Base-by-base conservation (phyloP, 139 green algal genomes). In the Tetratostichococcus sp. region DNA sequence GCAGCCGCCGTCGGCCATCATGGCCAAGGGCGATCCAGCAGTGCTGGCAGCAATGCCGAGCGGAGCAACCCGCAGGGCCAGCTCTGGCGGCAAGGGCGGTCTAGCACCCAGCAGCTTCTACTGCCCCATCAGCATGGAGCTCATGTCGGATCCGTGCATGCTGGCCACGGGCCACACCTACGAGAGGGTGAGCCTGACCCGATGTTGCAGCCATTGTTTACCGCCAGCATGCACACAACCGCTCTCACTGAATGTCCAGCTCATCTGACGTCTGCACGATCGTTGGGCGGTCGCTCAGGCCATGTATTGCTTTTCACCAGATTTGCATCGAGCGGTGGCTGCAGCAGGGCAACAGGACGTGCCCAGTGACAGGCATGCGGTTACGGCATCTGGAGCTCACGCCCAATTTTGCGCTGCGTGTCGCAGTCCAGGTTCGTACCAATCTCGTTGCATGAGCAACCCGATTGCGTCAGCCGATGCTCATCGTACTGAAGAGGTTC, bases 121-220 rank as follows among this genome's bases (percentile, higher is more conserved):
- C 67, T 95, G 92, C 80, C 92, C 92, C 59, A 89, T 97, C 19
- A 90, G 80, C 1, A 97, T 97, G 92, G 93, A 97, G 77, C 82
- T 97, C 14, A 97, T 97, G 93, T 79, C 77, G 16, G 93, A 98
- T 69, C 94, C 94, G 3, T 93, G 97, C 14, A 95, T 97, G 81
- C 85, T 97, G 4, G 92, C 92, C 14, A 97, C 94, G 1, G 94
- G 94, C 0, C 93, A 97, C 76, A 97, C 91, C 14, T 98, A 98
- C 73, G 94, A 98, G 82, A 80, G 90, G 30, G 32, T 32, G 21
- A 78, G 65, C 30, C 30, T 50, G 39, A 6, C 11, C 8, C 39
- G 6, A 11, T 50, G 8, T 6, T 6, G 39, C 39, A 11, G 11
- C 8, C 8, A 11, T 11, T 21, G 8, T 50, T 6, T 50, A 50